Conservation (phyloP, 1,284 basidiomycete genomes). For the Termitomyces sp. region DNA sequence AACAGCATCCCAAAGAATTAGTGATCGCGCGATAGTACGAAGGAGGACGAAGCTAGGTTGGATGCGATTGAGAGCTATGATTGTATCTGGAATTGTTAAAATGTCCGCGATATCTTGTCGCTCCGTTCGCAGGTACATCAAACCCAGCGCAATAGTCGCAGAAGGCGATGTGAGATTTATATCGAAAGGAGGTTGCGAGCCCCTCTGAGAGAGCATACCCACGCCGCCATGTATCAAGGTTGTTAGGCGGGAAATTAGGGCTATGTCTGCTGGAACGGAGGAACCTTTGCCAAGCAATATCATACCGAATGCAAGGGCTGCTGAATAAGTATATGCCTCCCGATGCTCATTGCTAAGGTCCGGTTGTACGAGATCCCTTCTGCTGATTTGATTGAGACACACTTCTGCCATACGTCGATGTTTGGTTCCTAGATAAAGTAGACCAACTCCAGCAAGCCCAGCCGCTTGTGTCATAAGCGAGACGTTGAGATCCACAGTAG, state of each 20-base stretch:
- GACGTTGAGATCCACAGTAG: conserved; percentile 85
- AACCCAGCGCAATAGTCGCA: conserved; percentile 83
- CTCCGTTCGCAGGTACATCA: conserved; percentile 89
- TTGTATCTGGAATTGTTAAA: conserved; percentile 77
- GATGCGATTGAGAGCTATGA: conserved; percentile 75
- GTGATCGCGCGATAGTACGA: conserved; percentile 69
- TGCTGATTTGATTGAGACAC: conserved; percentile 79
- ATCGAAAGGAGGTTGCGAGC: conserved; percentile 58
- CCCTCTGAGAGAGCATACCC: conserved; percentile 30
- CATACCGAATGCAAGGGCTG: conserved; percentile 90
- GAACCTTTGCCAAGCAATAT: conserved; percentile 91
- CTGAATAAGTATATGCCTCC: conserved; percentile 89
- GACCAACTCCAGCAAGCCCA: conserved; percentile 83
- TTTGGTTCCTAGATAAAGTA: conserved; percentile 86
- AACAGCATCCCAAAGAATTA: conserved; percentile 89
- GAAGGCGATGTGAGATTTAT: conserved; percentile 86
- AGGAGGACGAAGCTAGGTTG: conserved; percentile 86
- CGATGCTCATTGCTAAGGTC: conserved; percentile 82
- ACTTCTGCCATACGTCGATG: conserved; percentile 91
- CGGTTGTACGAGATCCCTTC: conserved; percentile 70
- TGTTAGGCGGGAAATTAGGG: conserved; percentile 61
- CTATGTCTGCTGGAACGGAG: conserved; percentile 69
- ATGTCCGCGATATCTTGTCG: conserved; percentile 83
- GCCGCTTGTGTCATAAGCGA: conserved; percentile 88
- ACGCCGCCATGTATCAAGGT: conserved; percentile 71